Conservation (phyloP, 2,329 filamentous ascomycete genomes). For the Neonectria neomacrospora region DNA sequence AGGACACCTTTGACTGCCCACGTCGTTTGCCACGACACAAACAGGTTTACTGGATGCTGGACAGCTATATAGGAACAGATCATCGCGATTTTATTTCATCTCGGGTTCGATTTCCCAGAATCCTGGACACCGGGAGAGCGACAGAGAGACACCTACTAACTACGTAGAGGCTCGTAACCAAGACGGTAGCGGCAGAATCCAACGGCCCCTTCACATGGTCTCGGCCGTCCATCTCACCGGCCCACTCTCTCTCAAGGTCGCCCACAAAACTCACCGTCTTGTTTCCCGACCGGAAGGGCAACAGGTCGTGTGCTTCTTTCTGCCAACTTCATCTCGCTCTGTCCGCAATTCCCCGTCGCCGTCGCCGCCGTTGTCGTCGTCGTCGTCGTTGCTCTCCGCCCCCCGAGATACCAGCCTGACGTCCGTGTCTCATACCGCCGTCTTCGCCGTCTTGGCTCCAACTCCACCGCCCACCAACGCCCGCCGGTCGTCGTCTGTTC, state of each 20-base stretch:
- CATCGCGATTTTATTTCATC: neutral
- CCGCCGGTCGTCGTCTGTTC: conserved; percentile 37
- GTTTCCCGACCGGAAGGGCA: conserved; percentile 48
- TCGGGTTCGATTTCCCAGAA: neutral
- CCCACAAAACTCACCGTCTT: conserved; percentile 42
- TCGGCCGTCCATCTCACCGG: conserved; percentile 44
- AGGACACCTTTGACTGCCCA: conserved; percentile 3
- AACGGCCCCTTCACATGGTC: conserved; percentile 45
- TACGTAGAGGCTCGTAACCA: neutral
- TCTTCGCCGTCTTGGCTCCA: conserved; percentile 24
- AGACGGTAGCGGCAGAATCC: conserved; percentile 17
- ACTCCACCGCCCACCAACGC: conserved; percentile 28
- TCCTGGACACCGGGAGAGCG: neutral
- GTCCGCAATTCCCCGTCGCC: conserved; percentile 17
- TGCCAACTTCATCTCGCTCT: conserved; percentile 36
- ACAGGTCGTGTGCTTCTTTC: conserved; percentile 53
- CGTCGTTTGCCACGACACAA: neutral
- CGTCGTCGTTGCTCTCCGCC: conserved; percentile 2
- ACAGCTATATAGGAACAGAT: neutral
- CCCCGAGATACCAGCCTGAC: conserved; percentile 15
- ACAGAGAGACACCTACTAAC: neutral
- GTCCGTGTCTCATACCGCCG: conserved; percentile 11
- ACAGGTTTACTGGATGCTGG: neutral
- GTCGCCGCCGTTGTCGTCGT: neutral
- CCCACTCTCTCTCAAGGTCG: conserved; percentile 42